phyloP scores from a whole-genome alignment of 805 yeast genomes.

The Lipomyces mesembrius region DNA sequence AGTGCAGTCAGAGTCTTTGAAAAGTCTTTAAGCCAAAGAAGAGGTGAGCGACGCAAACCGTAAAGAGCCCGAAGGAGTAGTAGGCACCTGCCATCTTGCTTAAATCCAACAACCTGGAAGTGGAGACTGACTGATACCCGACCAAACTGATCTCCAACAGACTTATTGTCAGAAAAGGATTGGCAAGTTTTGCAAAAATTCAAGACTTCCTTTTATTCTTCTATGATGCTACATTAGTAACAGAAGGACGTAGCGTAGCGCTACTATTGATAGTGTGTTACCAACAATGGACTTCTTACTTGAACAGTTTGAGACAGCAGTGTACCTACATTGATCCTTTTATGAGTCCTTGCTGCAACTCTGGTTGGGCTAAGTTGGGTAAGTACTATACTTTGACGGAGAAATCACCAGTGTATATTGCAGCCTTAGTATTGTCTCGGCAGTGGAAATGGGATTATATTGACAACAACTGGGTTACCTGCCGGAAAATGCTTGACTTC shows the following conservation, averaged over 20 bases:
- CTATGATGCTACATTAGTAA: not conserved
- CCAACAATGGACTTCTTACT: constrained; percentile 11
- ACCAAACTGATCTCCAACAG: no score
- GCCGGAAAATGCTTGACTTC: constrained; percentile 1
- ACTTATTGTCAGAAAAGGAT: not conserved
- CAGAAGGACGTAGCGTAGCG: constrained; percentile 7
- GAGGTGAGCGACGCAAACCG: no score
- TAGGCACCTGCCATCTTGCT: no score
- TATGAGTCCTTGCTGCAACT: constrained; percentile 5
- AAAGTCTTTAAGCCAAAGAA: no score
- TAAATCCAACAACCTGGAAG: no score
- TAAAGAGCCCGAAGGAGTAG: no score
- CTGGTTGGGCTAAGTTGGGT: constrained; percentile 14
- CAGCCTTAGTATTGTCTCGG: not conserved
- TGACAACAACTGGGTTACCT: constrained; percentile 5
- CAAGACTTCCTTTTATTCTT: constrained; percentile 1
- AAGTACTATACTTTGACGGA: constrained; percentile 5
- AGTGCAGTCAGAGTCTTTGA: no score
- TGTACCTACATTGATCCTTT: constrained; percentile 4
- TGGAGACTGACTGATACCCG: no score
- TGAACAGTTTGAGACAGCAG: constrained; percentile 5
- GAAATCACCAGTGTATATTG: constrained; percentile 5
- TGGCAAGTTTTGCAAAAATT: not conserved
- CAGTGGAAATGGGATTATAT: constrained; percentile 2
- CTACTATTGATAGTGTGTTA: not conserved